These are phyloP conservation scores for Serendipita sp. DNA, from an alignment of 1,284 basidiomycete species.

Conservation along the genomic window DNA sequence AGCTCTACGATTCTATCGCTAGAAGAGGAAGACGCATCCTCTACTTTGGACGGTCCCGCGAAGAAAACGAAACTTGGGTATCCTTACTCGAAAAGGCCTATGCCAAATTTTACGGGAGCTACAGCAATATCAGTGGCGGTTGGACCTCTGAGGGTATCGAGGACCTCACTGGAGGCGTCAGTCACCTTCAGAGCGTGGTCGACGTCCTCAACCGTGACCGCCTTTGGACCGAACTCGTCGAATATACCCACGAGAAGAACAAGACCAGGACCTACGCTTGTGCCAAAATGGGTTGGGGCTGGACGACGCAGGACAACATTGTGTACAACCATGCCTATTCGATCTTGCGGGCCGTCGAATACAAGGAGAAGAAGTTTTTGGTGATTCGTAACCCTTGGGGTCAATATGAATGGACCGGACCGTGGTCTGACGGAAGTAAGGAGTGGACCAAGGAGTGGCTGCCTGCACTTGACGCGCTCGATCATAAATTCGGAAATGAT, in stretches of 20 bases:
- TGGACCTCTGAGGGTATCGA: slow-evolving; percentile 13
- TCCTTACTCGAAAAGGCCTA: slow-evolving; percentile 16
- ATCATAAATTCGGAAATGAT: slow-evolving; percentile 15
- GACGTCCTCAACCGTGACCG: slow-evolving; percentile 14
- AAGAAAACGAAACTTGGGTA: background rate
- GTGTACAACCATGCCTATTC: slow-evolving; percentile 18
- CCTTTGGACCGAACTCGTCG: slow-evolving; percentile 15
- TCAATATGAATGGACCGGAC: slow-evolving; percentile 10
- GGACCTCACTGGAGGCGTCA: slow-evolving; percentile 14
- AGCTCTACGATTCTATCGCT: slow-evolving; percentile 2
- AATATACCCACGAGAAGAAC: slow-evolving; percentile 5
- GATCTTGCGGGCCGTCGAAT: slow-evolving; percentile 7
- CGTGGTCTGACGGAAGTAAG: slow-evolving; percentile 14
- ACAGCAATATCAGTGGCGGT: slow-evolving; percentile 13
- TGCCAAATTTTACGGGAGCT: slow-evolving; percentile 15
- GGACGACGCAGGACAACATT: background rate
- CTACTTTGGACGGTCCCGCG: background rate
- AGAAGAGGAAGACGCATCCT: background rate
- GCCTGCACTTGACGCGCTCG: slow-evolving; percentile 9
- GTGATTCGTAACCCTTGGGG: slow-evolving; percentile 8
- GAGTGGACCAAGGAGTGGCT: slow-evolving; percentile 15
- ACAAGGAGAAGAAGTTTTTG: slow-evolving; percentile 13
- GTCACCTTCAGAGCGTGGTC: background rate
- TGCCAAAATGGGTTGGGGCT: background rate
- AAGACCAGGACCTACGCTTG: background rate